Evolutionary conservation across 2,329 filamentous ascomycete genomes (phyloP).

Genomic region (Dothiorella sarmentorum): DNA sequence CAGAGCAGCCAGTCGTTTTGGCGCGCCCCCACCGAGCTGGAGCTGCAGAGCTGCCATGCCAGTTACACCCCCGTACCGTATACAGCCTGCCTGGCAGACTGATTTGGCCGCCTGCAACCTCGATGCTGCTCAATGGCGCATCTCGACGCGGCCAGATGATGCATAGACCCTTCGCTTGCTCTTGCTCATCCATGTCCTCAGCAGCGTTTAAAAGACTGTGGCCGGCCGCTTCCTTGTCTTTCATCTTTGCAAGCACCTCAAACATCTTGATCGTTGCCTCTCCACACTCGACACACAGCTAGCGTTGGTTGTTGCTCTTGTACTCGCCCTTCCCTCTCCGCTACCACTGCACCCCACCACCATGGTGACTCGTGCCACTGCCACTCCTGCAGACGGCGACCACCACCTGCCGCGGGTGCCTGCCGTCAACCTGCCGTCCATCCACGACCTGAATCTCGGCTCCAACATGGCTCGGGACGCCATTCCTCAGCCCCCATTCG

Average conservation of each 20-base stretch:
- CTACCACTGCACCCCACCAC: constrained; percentile 4
- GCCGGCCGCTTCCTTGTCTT: constrained; percentile 5
- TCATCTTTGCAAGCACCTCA: not conserved
- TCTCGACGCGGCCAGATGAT: constrained; percentile 16
- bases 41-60: constrained; percentile 6
- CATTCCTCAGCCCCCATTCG: not conserved
- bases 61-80: constrained; percentile 18
- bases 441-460: constrained; percentile 14
- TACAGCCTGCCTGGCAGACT: constrained; percentile 18
- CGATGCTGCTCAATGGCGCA: constrained; percentile 17
- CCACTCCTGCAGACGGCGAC: constrained; percentile 5
- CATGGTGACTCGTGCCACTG: constrained; percentile 17
- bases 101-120: constrained; percentile 18
- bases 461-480: not conserved
- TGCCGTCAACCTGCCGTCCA: constrained; percentile 7
- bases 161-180: constrained; percentile 12
- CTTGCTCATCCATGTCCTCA: constrained; percentile 16
- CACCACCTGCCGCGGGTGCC: constrained; percentile 11
- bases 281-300: constrained; percentile 6
- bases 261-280: constrained; percentile 6
- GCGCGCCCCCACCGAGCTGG: constrained; percentile 12
- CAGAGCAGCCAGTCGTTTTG: constrained; percentile 19
- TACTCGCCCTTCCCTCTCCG: constrained; percentile 5
- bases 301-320: constrained; percentile 13
- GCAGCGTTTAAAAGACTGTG: constrained; percentile 7